Evolutionary conservation across 2,329 filamentous ascomycete species (phyloP).

Genomic region (Alternaria dauci): DNA sequence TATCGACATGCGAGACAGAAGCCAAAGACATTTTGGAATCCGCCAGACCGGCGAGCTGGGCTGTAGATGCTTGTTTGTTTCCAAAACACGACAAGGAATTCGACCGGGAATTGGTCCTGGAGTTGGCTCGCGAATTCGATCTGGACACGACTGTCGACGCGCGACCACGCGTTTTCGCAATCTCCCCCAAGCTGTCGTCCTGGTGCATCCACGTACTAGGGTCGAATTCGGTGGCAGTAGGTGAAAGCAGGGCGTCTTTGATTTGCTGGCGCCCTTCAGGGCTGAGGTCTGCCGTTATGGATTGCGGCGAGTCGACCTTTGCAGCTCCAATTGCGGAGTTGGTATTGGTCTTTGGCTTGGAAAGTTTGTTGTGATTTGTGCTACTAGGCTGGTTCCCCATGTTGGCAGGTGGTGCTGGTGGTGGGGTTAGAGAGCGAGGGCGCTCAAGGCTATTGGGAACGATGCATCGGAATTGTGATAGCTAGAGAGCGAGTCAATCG

Average conservation of each 20-base stretch:
- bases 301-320: constrained; percentile 32
- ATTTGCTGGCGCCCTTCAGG: constrained; percentile 41
- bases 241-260: constrained; percentile 40
- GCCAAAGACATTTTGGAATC: constrained; percentile 44
- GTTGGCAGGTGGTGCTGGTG: constrained; percentile 22
- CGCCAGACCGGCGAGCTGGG: constrained; percentile 33
- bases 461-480: constrained; percentile 25
- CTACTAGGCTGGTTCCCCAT: constrained; percentile 46
- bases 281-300: constrained; percentile 36
- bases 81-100: constrained; percentile 40
- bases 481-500: constrained; percentile 19
- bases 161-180: constrained; percentile 34
- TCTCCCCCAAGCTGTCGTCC: constrained; percentile 33
- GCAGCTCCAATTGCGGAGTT: constrained; percentile 35
- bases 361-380: constrained; percentile 39
- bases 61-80: constrained; percentile 31
- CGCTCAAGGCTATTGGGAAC: constrained; percentile 21
- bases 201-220: constrained; percentile 24
- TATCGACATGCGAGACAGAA: constrained; percentile 50
- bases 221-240: constrained; percentile 35
- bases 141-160: constrained; percentile 39
- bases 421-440: constrained; percentile 30
- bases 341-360: constrained; percentile 49
- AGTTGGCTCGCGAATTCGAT: constrained; percentile 35
- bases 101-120: constrained; percentile 27